A percentile compares a stretch with the other conserved stretches of the same genome.
Conservation (phyloP, 2,329 filamentous ascomycete genomes). For the Raffaelea albimanens region DNA sequence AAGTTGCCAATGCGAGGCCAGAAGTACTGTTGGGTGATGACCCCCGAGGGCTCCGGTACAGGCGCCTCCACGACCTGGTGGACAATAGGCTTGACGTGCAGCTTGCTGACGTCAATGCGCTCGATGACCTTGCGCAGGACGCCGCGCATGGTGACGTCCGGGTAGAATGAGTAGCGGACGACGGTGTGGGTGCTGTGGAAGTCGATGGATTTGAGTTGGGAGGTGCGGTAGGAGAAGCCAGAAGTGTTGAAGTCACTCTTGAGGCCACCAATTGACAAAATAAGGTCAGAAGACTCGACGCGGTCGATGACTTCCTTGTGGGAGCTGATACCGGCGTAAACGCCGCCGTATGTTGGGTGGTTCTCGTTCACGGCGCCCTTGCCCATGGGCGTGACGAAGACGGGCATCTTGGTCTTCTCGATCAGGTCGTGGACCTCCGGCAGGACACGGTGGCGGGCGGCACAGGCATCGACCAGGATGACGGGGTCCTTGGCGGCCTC, state of each 20-base stretch:
- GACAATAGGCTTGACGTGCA: constrained; percentile 45
- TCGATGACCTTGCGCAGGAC: constrained; percentile 64
- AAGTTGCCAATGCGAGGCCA: constrained; percentile 15
- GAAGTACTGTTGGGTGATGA: constrained; percentile 14
- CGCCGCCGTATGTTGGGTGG: constrained; percentile 67
- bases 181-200: constrained; percentile 66
- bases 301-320: constrained; percentile 52
- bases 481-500: constrained; percentile 58
- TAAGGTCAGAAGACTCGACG: constrained; percentile 60
- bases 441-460: constrained; percentile 65
- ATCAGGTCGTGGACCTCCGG: constrained; percentile 65
- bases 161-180: constrained; percentile 72
- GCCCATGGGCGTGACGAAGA: constrained; percentile 85
- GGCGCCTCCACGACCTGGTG: constrained; percentile 34
- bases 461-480: constrained; percentile 75
- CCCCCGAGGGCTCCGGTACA: constrained; percentile 5
- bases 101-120: constrained; percentile 44
- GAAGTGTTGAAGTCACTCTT: constrained; percentile 75
- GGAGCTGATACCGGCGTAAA: constrained; percentile 74
- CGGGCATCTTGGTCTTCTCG: constrained; percentile 63
- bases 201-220: constrained; percentile 68
- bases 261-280: constrained; percentile 58
- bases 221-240: constrained; percentile 72
- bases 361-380: constrained; percentile 76
- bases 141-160: constrained; percentile 66